phyloP scores from a whole-genome alignment of 176 grass and related monocot genomes.

The Bolboschoenus planiculmis region DNA sequence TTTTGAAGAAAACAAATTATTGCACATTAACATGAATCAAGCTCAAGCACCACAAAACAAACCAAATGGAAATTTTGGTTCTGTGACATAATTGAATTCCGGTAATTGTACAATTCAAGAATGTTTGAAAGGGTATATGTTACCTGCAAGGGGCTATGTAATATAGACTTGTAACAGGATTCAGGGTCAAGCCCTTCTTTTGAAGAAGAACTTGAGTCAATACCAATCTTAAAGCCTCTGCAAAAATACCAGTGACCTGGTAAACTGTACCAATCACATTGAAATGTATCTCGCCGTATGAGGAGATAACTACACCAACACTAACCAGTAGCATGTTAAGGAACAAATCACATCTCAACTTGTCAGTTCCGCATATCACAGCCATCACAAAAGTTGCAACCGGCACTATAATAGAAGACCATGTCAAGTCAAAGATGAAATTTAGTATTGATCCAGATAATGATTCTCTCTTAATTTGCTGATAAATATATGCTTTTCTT shows the following conservation, averaged over 20 bases:
- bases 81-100: not conserved
- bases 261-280: constrained; percentile 92
- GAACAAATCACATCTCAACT: constrained; percentile 84
- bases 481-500: not conserved
- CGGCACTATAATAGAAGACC: constrained; percentile 67
- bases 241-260: constrained; percentile 96
- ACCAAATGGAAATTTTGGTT: not conserved
- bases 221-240: constrained; percentile 94
- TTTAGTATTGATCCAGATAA: not conserved
- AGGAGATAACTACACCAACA: constrained; percentile 93
- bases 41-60: not conserved
- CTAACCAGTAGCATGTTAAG: constrained; percentile 97
- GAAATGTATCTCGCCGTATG: constrained; percentile 96
- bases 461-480: not conserved
- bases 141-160: constrained; percentile 99
- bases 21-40: not conserved
- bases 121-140: constrained; percentile 23
- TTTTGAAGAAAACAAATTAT: not conserved
- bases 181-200: constrained; percentile 95
- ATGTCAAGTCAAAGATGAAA: constrained; percentile 17
- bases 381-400: constrained; percentile 98
- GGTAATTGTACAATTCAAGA: constrained; percentile 16
- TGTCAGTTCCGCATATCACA: constrained; percentile 91
- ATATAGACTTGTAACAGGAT: constrained; percentile 97
- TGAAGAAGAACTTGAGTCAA: constrained; percentile 98